phyloP scores from a whole-genome alignment of 2,329 filamentous ascomycete species.

The Metarhizium sp. region DNA sequence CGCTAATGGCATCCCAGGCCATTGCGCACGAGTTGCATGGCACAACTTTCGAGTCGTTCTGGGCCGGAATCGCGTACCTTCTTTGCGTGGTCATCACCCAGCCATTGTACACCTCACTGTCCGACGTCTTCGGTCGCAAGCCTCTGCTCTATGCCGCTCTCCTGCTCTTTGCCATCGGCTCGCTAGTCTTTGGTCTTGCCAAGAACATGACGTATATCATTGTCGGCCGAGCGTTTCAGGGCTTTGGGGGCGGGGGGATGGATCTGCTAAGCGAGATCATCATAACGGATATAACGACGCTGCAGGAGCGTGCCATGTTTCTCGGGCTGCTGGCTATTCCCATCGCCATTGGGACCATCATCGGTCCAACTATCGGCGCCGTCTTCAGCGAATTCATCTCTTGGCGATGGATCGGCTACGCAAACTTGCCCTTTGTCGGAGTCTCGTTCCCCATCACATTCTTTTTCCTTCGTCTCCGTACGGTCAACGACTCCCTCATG shows the following conservation, averaged over 20 bases:
- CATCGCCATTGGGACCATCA: constrained; percentile 11
- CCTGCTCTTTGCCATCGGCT: constrained; percentile 29
- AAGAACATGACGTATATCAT: constrained; percentile 19
- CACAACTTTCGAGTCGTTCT: constrained; percentile 55
- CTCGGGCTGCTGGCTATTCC: constrained; percentile 16
- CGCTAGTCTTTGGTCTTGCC: constrained; percentile 25
- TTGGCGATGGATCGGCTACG: constrained; percentile 26
- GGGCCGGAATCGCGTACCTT: constrained; percentile 61
- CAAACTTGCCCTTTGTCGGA: constrained; percentile 20
- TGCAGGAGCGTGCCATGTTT: constrained; percentile 20
- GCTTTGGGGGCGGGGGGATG: constrained; percentile 22
- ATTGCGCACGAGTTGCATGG: constrained; percentile 42
- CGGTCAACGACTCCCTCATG: neutral
- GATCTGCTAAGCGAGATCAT: constrained; percentile 21
- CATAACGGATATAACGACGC: constrained; percentile 23
- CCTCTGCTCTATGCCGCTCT: constrained; percentile 16
- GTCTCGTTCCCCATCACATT: constrained; percentile 10
- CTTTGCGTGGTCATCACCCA: constrained; percentile 54
- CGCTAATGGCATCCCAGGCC: constrained; percentile 6
- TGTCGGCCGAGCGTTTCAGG: constrained; percentile 22
- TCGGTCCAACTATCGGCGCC: constrained; percentile 17
- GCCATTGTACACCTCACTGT: constrained; percentile 29
- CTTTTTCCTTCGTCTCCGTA: constrained; percentile 14
- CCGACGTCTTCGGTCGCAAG: constrained; percentile 25
- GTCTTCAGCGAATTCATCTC: constrained; percentile 13